phyloP scores from a whole-genome alignment of 768 basidiomycete species.

The Hygrocybe coccinea region DNA sequence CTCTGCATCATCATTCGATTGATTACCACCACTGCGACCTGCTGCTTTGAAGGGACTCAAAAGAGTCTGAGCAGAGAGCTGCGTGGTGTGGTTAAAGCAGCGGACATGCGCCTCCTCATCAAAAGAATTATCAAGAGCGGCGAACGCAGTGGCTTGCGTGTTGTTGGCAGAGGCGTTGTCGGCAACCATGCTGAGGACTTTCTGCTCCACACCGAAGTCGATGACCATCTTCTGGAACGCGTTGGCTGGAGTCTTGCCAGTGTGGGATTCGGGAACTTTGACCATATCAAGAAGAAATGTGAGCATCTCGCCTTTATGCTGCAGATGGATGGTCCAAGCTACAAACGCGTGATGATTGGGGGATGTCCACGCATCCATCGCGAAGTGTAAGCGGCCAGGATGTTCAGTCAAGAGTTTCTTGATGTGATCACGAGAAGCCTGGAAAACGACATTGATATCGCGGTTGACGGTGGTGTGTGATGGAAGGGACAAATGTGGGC shows the following conservation, averaged over 20 bases:
- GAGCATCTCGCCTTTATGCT: slow-evolving; percentile 24
- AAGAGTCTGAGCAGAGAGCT: slow-evolving; percentile 32
- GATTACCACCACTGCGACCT: background rate
- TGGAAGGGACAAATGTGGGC: slow-evolving; percentile 34
- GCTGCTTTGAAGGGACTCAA: slow-evolving; percentile 30
- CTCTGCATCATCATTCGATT: background rate
- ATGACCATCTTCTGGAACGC: slow-evolving; percentile 28
- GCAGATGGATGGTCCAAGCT: slow-evolving; percentile 23
- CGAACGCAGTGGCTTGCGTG: slow-evolving; percentile 27
- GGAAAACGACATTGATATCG: slow-evolving; percentile 30
- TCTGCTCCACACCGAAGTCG: slow-evolving; percentile 31
- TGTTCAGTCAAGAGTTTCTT: slow-evolving; percentile 27
- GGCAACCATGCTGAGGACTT: slow-evolving; percentile 32
- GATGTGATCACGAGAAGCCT: slow-evolving; percentile 14
- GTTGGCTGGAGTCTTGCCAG: background rate
- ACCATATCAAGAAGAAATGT: slow-evolving; percentile 33
- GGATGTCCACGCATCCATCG: slow-evolving; percentile 13
- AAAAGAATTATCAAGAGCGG: slow-evolving; percentile 16
- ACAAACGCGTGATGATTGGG: slow-evolving; percentile 3
- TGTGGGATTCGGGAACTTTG: slow-evolving; percentile 28
- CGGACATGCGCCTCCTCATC: slow-evolving; percentile 21
- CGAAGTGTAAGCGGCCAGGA: slow-evolving; percentile 27
- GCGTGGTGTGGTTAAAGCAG: slow-evolving; percentile 39
- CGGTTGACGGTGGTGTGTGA: slow-evolving; percentile 27
- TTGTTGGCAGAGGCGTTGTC: slow-evolving; percentile 37